These are phyloP conservation scores for Melanomma pulvis-pyrius DNA, from an alignment of 495 filamentous ascomycete species.

Conservation along the genomic window DNA sequence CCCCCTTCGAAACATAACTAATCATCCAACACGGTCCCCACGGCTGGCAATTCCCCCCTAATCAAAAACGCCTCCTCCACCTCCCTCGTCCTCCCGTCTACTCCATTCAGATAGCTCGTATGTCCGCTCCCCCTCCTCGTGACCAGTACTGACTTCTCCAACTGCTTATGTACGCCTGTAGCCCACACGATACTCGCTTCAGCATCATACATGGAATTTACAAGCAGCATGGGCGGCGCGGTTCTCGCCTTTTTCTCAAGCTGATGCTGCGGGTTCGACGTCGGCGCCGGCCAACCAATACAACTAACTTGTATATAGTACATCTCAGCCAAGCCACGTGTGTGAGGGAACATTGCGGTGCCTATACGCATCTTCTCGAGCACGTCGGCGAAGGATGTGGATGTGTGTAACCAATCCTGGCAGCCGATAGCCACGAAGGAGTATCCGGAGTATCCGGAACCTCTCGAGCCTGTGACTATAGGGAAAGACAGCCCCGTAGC, in stretches of 20 bases:
- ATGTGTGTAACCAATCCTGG: constrained; percentile 11
- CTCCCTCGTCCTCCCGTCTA: neutral
- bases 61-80: neutral
- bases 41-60: neutral
- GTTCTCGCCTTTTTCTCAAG: neutral
- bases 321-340: constrained; percentile 37
- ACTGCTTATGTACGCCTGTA: constrained; percentile 39
- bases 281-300: constrained; percentile 48
- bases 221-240: constrained; percentile 38
- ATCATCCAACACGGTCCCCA: neutral
- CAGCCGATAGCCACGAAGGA: constrained; percentile 1
- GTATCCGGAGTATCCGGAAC: neutral
- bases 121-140: constrained; percentile 48
- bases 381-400: constrained; percentile 5
- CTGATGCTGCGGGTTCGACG: constrained; percentile 39
- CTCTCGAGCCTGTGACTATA: neutral
- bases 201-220: constrained; percentile 48
- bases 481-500: constrained; percentile 4
- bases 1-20: too few species aligned
- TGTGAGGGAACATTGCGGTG: constrained; percentile 32
- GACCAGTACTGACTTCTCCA: constrained; percentile 40
- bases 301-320: constrained; percentile 38
- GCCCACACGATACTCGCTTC: constrained; percentile 47
- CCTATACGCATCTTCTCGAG: neutral
- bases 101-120: constrained; percentile 31